Conservation (phyloP, 768 basidiomycete species). For the Tulasnella sp. region DNA sequence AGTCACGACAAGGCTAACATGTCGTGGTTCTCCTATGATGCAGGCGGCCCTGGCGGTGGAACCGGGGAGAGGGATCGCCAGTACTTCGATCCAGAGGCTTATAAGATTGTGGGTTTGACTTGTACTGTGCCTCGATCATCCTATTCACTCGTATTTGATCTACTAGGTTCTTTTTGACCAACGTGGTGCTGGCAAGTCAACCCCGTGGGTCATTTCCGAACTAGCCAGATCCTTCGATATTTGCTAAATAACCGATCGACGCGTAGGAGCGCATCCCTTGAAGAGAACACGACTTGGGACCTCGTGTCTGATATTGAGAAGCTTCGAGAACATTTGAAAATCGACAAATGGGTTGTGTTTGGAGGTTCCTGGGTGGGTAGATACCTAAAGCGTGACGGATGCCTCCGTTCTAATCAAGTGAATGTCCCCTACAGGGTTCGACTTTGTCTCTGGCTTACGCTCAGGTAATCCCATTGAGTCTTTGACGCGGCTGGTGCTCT, state of each 20-base stretch:
- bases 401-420: neutral
- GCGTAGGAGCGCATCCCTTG: slow-evolving; percentile 63
- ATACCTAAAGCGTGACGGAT: neutral
- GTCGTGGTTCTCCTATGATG: neutral
- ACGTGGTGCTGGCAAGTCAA: slow-evolving; percentile 81
- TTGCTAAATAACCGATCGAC: neutral
- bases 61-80: slow-evolving; percentile 62
- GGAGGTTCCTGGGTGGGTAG: slow-evolving; percentile 82
- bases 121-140: neutral
- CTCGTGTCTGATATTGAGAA: slow-evolving; percentile 87
- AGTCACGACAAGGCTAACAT: neutral
- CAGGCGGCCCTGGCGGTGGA: slow-evolving; percentile 81
- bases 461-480: slow-evolving; percentile 47
- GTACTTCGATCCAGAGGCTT: too few species aligned
- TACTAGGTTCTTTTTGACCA: slow-evolving; percentile 72
- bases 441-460: slow-evolving; percentile 83
- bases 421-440: slow-evolving; percentile 55
- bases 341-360: slow-evolving; percentile 92
- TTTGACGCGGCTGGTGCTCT: neutral
- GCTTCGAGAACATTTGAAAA: slow-evolving; percentile 64
- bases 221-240: neutral
- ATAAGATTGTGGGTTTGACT: too few species aligned
- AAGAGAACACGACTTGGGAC: slow-evolving; percentile 93
- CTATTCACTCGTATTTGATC: neutral
- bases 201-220: slow-evolving; percentile 52